Evolutionary conservation across 1,139 yeast species (phyloP), one percentile per base, ranked within the genome.

Genomic region (Zygoascus hellenicus): DNA sequence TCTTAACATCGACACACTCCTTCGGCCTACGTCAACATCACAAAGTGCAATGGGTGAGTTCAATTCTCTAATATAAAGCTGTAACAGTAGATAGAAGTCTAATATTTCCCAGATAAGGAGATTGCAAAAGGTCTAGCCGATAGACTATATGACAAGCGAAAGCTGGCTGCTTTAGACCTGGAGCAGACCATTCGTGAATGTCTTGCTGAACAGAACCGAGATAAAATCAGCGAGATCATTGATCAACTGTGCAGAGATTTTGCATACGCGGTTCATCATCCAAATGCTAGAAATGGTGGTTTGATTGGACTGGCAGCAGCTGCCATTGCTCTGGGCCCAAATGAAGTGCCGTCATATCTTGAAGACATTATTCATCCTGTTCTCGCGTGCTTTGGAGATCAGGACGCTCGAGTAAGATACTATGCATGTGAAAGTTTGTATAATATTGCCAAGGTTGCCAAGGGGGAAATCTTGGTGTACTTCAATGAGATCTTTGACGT

Each of bases 381-480:
- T 14, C 72, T 94, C 58, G 94, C 97, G 0, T 92, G 97, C 51
- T 94, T 94, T 64, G 90, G 95, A 47, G 98, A 94, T 60, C 96
- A 94, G 50, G 97, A 94, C 62, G 95, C 97, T 9, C 77, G 96
- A 54, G 98, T 94, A 7, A 74, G 99, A 46, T 94, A 94, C 60
- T 94, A 90, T 65, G 97, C 98, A 0, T 92, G 98, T 68, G 99
- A 94, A 63, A 85, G 96, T 38, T 74, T 94, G 54, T 94, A 94
- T 67, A 94, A 94, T 66, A 90, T 94, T 44, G 96, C 98, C 46
- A 94, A 94, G 64, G 95, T 92, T 17, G 96, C 98, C 4, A 80
- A 95, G 57, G 98, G 98, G 15, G 98, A 94, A 64, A 86, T 92
- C 19, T 69, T 94, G 54, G 71, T 85, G 11, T 92, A 88, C 64